These are phyloP conservation scores for Trypanosoma scelopori DNA, from an alignment of 208 protist genomes.

Conservation along the genomic window DNA sequence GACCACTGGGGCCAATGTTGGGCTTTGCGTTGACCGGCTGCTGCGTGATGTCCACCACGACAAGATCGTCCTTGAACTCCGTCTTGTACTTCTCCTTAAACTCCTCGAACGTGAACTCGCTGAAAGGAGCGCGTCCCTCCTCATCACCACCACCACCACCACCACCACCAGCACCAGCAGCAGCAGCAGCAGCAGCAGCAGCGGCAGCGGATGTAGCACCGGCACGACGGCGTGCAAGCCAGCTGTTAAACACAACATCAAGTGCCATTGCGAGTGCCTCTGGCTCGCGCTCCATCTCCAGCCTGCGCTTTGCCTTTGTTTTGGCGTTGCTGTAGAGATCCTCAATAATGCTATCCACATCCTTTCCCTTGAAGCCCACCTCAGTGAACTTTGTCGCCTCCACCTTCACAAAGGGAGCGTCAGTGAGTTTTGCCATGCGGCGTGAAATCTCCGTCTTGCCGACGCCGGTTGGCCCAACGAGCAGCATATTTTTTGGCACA, in stretches of 20 bases:
- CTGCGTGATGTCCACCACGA: slow-evolving; percentile 71
- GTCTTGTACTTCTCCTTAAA: slow-evolving; percentile 77
- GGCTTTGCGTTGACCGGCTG: slow-evolving; percentile 32
- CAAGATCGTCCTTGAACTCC: slow-evolving; percentile 72
- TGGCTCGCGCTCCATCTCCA: slow-evolving; percentile 63
- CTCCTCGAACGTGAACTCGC: slow-evolving; percentile 68
- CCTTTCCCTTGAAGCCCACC: slow-evolving; percentile 95
- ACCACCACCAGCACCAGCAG: slow-evolving; percentile 4
- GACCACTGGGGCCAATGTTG: slow-evolving; percentile 25
- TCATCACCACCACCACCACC: slow-evolving; percentile 15
- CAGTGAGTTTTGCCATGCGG: slow-evolving; percentile 95
- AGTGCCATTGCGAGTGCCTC: slow-evolving; percentile 78
- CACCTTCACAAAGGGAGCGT: slow-evolving; percentile 98
- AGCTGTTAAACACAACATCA: slow-evolving; percentile 75
- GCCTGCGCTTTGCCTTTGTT: slow-evolving; percentile 69
- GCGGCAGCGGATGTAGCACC: slow-evolving; percentile 9
- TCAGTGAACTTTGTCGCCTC: slow-evolving; percentile 99
- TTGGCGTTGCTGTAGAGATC: slow-evolving; percentile 94
- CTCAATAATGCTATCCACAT: slow-evolving; percentile 96
- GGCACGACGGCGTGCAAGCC: slow-evolving; percentile 42
- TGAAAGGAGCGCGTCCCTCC: slow-evolving; percentile 12
- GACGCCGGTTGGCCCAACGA: slow-evolving; percentile 92
- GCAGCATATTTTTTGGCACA: slow-evolving; percentile 94
- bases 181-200: slow-evolving; percentile 8
- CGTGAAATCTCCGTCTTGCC: slow-evolving; percentile 96